Evolutionary conservation across 2,329 filamentous ascomycete species (phyloP), one percentile per base, ranked within the genome.

Genomic region (Calonectria fujianensis): DNA sequence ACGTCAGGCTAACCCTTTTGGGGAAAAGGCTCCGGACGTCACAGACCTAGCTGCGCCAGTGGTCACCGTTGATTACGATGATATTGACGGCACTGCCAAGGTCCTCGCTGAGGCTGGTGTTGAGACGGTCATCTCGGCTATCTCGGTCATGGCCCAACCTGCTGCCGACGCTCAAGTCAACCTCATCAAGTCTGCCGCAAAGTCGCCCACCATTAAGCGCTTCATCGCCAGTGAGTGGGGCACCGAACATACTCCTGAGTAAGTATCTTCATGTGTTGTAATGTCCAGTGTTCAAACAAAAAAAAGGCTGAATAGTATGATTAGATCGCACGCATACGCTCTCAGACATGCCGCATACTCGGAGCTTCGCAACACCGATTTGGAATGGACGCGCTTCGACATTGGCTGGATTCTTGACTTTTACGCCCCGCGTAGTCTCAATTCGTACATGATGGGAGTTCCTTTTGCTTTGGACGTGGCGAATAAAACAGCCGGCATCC

Each of bases 321-420:
- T 7, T 14, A 61, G 57, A 35, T 61, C 57, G n/a, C 57, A 61
- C 24, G 24, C 57, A 11, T 61, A 61, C 35, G 13, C 35, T 3
- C 57, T 61, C 1, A 39, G 57, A 39, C 57, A 61, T 2, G 32
- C 57, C 35, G 57, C 4, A 27, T 61, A 39, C 37, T 29, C 35
- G 2, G 57, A 61, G 13, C 35, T 61, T 37, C 57, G 35, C 57
- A 29, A 61, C 10, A 61, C 57, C 35, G 35, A 61, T 18, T 41
- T 61, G n/a, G 57, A 61, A 27, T 61, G 57, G 57, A 61, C 57
- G 14, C 57, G 57, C 35, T 61, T 41, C 6, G 57, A 61, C 24
- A 24, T 61, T 14, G 57, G 57, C 35, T 61, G 57, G 57, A 61
- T 61, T n/a, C 57, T 61, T 20, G 57, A 61, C 20, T 61, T 61